Conservation (phyloP, 805 yeast genomes). For the Yarrowia alimentaria region DNA sequence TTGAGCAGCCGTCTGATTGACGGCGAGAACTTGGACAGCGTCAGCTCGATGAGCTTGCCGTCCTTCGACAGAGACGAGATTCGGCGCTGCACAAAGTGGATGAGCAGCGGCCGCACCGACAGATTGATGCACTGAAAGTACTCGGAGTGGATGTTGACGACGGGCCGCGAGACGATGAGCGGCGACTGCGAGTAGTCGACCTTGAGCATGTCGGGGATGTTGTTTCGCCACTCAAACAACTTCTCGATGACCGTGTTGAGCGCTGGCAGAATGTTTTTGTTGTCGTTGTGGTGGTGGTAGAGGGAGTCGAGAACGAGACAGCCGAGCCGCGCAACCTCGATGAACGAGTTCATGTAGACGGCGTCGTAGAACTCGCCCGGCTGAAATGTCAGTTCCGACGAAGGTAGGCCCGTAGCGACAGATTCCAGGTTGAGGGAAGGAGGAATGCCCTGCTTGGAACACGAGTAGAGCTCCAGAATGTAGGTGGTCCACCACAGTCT, state of each 20-base stretch:
- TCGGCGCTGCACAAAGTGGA: constrained; percentile 34
- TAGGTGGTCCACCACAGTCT: constrained; percentile 36
- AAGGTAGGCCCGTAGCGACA: constrained; percentile 30
- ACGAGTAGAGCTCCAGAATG: constrained; percentile 32
- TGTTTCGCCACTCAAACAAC: constrained; percentile 32
- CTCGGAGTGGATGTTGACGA: constrained; percentile 33
- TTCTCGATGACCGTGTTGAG: constrained; percentile 30
- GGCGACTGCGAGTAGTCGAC: constrained; percentile 29
- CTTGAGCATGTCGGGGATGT: constrained; percentile 29
- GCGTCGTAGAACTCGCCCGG: constrained; percentile 25
- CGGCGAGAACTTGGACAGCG: constrained; percentile 29
- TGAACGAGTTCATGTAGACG: constrained; percentile 31
- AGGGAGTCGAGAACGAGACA: constrained; percentile 30
- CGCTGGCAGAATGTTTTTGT: constrained; percentile 30
- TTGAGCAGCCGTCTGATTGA: constrained; percentile 31
- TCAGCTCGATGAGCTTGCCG: constrained; percentile 29
- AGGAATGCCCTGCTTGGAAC: constrained; percentile 35
- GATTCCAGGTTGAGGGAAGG: constrained; percentile 31
- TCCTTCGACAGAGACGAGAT: constrained; percentile 19
- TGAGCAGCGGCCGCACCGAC: constrained; percentile 34
- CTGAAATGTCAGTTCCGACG: constrained; percentile 22
- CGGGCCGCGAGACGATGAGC: constrained; percentile 30
- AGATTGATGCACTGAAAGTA: constrained; percentile 34
- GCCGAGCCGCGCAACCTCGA: constrained; percentile 31
- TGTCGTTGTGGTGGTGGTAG: constrained; percentile 31